These are phyloP conservation scores for Rhizoctonia solani DNA, from an alignment of 1,284 basidiomycete genomes.

Conservation along the genomic window DNA sequence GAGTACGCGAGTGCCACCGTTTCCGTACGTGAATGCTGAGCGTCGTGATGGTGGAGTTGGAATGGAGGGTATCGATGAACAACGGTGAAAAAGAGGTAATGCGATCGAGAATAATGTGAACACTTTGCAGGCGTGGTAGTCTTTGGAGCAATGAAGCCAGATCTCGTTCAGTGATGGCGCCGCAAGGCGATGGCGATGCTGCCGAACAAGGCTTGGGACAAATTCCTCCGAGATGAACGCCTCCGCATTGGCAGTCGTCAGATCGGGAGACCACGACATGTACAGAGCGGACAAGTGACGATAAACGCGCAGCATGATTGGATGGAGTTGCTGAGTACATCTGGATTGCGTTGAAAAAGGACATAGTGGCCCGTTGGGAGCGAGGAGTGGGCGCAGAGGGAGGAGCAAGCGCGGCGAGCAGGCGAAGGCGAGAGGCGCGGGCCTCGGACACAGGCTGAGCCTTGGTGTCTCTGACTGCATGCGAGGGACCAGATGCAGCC, in stretches of 20 bases:
- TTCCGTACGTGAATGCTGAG: constrained; percentile 7
- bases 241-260: neutral
- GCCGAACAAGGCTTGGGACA: constrained; percentile 16
- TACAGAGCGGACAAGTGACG: neutral
- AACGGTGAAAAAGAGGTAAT: constrained; percentile 2
- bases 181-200: neutral
- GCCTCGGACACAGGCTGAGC: neutral
- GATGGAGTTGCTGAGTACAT: neutral
- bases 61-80: neutral
- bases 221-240: constrained; percentile 7
- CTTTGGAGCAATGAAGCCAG: constrained; percentile 3
- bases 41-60: neutral
- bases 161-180: constrained; percentile 13
- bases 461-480: neutral
- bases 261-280: neutral
- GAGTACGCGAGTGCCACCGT: neutral
- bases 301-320: neutral
- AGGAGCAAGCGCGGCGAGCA: neutral
- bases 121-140: neutral
- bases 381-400: constrained; percentile 1
- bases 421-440: neutral
- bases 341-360: neutral
- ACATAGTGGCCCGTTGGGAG: constrained; percentile 2
- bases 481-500: constrained; percentile 2
- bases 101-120: constrained; percentile 12